These are phyloP conservation scores for Tetrapisispora pingtungensis DNA, from an alignment of 805 yeast species.

Conservation along the genomic window DNA sequence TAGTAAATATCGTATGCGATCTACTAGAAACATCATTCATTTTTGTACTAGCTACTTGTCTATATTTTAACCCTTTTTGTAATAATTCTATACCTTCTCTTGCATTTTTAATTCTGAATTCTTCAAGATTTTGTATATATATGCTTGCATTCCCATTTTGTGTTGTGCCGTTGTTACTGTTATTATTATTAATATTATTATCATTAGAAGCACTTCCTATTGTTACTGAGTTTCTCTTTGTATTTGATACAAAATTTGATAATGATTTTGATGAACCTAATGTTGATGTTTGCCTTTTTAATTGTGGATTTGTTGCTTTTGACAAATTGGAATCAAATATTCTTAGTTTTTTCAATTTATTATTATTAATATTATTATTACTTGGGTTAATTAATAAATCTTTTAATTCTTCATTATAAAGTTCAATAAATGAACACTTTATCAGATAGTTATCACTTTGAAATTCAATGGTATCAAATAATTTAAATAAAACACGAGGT, in stretches of 20 bases:
- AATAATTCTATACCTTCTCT: constrained; percentile 53
- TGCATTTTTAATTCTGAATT: constrained; percentile 56
- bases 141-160: constrained; percentile 54
- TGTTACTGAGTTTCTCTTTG: neutral
- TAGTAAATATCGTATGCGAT: constrained; percentile 81
- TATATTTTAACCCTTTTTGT: constrained; percentile 56
- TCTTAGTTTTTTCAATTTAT: constrained; percentile 4
- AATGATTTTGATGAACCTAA: constrained; percentile 1
- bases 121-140: constrained; percentile 57
- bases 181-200: constrained; percentile 4
- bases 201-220: neutral
- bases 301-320: constrained; percentile 6
- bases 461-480: constrained; percentile 38
- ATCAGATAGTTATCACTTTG: constrained; percentile 47
- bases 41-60: constrained; percentile 85
- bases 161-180: neutral
- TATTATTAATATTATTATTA: constrained; percentile 6
- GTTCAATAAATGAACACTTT: constrained; percentile 71
- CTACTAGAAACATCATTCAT: constrained; percentile 81
- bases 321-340: constrained; percentile 7
- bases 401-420: constrained; percentile 76
- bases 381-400: constrained; percentile 51
- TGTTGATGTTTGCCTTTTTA: constrained; percentile 9
- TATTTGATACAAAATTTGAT: constrained; percentile 1
- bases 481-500: constrained; percentile 45